A percentile compares a stretch with the other conserved stretches of the same genome.
Conservation (phyloP, 768 basidiomycete genomes). For the Strobilomyces echinocephalus region DNA sequence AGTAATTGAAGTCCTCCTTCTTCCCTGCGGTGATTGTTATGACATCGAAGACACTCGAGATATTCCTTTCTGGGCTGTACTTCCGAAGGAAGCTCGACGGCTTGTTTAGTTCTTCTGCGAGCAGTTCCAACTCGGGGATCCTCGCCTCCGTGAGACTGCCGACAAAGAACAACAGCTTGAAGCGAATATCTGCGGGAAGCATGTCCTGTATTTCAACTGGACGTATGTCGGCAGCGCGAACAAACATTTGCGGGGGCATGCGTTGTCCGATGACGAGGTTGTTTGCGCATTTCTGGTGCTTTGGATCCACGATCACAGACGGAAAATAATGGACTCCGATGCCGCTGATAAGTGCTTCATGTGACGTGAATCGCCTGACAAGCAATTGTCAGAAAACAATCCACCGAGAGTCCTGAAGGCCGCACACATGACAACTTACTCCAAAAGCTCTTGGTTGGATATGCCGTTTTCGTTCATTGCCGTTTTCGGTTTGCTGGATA, state of each 20-base stretch:
- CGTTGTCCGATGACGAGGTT: slow-evolving; percentile 35
- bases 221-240: slow-evolving; percentile 25
- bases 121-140: slow-evolving; percentile 14
- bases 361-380: slow-evolving; percentile 27
- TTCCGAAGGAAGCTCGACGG: slow-evolving; percentile 19
- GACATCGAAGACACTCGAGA: slow-evolving; percentile 1
- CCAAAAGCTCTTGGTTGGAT: slow-evolving; percentile 33
- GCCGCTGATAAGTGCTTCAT: slow-evolving; percentile 34
- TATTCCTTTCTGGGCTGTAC: slow-evolving; percentile 16
- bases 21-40: slow-evolving; percentile 5
- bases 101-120: slow-evolving; percentile 24
- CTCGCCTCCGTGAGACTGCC: slow-evolving; percentile 17
- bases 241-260: slow-evolving; percentile 28
- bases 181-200: neutral
- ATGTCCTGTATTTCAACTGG: slow-evolving; percentile 37
- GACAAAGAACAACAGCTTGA: neutral
- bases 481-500: slow-evolving; percentile 60
- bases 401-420: neutral
- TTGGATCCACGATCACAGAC: slow-evolving; percentile 20
- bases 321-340: slow-evolving; percentile 33
- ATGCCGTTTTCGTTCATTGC: slow-evolving; percentile 30
- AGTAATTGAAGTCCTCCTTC: slow-evolving; percentile 33
- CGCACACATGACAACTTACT: slow-evolving; percentile 13
- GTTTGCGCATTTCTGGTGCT: slow-evolving; percentile 28
- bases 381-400: neutral